Percentiles rank a stretch among this genome's conserved stretches.
These are phyloP conservation scores for Protea cynaroides DNA, from an alignment of 164 flowering plant genomes.

Conservation along the genomic window DNA sequence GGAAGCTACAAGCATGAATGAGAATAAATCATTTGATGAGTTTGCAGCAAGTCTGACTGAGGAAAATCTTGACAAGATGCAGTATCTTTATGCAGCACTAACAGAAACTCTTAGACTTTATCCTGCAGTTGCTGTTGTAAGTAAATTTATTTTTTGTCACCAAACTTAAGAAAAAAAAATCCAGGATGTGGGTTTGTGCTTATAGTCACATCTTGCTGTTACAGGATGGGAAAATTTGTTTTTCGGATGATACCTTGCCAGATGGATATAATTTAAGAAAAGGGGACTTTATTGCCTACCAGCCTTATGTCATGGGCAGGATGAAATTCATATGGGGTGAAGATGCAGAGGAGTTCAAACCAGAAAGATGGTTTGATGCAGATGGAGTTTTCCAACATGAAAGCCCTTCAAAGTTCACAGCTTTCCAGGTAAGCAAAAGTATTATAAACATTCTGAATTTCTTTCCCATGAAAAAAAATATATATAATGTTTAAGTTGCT, in stretches of 20 bases:
- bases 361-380: constrained; percentile 73
- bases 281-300: constrained; percentile 59
- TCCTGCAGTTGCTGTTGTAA: constrained; percentile 88
- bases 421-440: constrained; percentile 62
- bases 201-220: background rate
- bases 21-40: constrained; percentile 17
- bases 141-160: background rate
- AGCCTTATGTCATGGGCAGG: constrained; percentile 84
- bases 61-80: constrained; percentile 63
- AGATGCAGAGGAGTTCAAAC: constrained; percentile 63
- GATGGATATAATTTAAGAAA: constrained; percentile 55
- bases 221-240: constrained; percentile 56
- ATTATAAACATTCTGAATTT: too few species aligned
- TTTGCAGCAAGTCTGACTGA: constrained; percentile 40
- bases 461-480: too few species aligned
- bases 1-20: constrained; percentile 16
- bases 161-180: too few species aligned
- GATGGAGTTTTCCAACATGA: constrained; percentile 54
- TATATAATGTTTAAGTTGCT: too few species aligned
- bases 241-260: constrained; percentile 61
- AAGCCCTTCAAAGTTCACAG: constrained; percentile 70
- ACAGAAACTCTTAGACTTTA: constrained; percentile 83
- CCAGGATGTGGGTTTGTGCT: background rate
- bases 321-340: constrained; percentile 82
- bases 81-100: constrained; percentile 78